Evolutionary conservation across 495 filamentous ascomycete genomes (phyloP), one percentile per base, ranked within the genome.

Genomic region (Physcia stellaris): DNA sequence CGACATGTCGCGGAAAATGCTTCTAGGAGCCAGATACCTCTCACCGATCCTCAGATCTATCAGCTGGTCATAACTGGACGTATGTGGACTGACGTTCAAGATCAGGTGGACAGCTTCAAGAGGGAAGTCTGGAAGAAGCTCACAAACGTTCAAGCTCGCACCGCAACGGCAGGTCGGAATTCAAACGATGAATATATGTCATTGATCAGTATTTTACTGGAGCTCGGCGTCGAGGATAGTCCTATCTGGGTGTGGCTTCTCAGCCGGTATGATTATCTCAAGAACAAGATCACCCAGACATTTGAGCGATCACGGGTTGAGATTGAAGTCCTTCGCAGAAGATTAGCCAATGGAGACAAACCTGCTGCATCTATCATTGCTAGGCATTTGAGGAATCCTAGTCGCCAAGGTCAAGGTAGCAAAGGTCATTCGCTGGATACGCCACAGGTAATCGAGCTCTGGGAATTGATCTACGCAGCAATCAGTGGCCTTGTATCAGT

Each of bases 161-260:
- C 60, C 30, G 10, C 47, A 35, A 58, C 46, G 71, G 63, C 46
- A 63, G 67, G 45, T 44, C 54, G 61, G 13, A 63, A 67, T n/a
- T 57, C 52, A 17, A 63, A 70, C 15, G 67, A 77, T 35, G 84
- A 93, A 42, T 75, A 93, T 54, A 84, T 93, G 80, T 82, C 87
- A 46, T 61, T 94, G 33, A 94, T 94, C 31, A 68, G 80, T 11
- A 70, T 94, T 12, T 66, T 98, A 21, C 57, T 98, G 20, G 87
- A 96, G 57, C 58, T 98, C 13, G 90, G 90, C 17, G 87, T 94
- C 9, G 80, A 90, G 16, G 85, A 96, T 35, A 96, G 94, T 54
- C 90, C 90, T 7, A 88, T 96, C 36, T 93, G 82, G 82, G 70
- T 85, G 1, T 98, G 90, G 90, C 70, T 98, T 27, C 60, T 86